A percentile compares a stretch with the other conserved stretches of the same genome.
These are phyloP conservation scores for Psilocybe azurescens DNA, from an alignment of 768 basidiomycete species.

Conservation along the genomic window DNA sequence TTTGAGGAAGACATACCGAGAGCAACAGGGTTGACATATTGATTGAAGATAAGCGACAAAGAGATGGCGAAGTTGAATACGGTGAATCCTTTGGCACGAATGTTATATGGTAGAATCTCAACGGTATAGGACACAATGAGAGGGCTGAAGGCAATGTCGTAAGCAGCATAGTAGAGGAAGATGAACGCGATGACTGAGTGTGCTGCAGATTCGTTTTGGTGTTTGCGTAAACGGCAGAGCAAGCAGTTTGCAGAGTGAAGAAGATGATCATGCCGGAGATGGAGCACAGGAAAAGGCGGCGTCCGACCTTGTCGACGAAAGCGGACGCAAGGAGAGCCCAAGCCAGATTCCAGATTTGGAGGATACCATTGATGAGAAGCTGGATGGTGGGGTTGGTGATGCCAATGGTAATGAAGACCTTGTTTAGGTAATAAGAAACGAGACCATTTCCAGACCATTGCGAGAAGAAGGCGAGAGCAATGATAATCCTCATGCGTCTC, in stretches of 20 bases:
- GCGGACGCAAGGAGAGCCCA: conserved; percentile 38
- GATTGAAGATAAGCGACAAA: conserved; percentile 85
- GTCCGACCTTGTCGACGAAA: conserved; percentile 66
- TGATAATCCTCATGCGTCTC: conserved; percentile 76
- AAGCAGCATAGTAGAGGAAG: conserved; percentile 81
- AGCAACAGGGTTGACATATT: conserved; percentile 86
- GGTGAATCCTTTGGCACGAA: conserved; percentile 88
- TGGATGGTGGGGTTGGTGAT: conserved; percentile 65
- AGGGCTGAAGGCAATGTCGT: conserved; percentile 86
- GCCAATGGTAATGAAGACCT: conserved; percentile 72
- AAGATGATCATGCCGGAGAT: conserved; percentile 63
- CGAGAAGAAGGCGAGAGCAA: conserved; percentile 83
- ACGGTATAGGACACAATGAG: conserved; percentile 88
- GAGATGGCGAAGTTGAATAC: conserved; percentile 83
- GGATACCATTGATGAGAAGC: conserved; percentile 85
- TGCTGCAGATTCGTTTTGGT: conserved; percentile 48
- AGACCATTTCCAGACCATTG: conserved; percentile 89
- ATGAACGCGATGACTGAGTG: conserved; percentile 84
- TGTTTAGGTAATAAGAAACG: conserved; percentile 81
- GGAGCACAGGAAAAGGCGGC: conserved; percentile 70
- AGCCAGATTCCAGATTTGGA: conserved; percentile 80
- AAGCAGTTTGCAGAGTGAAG: conserved; percentile 72
- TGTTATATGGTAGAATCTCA: conserved; percentile 83
- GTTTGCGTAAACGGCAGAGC: conserved; percentile 61
- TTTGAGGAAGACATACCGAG: conserved; percentile 39